Evolutionary conservation across 2,329 filamentous ascomycete species (phyloP).

Genomic region (Davidsoniella eucalypti): DNA sequence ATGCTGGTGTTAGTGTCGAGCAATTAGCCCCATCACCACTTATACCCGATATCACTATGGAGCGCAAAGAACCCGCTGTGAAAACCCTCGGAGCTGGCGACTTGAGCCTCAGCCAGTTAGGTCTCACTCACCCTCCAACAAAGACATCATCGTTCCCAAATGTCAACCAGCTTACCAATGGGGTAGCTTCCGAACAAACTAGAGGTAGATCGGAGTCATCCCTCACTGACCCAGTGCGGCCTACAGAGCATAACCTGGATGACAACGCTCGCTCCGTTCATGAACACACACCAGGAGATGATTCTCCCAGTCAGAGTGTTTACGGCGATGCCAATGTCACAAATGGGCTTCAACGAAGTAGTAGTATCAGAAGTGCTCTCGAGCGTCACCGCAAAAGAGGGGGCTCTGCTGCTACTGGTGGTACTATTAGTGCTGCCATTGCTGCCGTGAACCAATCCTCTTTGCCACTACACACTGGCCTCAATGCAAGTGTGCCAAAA

Average conservation of each 20-base stretch:
- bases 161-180: neutral
- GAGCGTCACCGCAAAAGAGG: slow-evolving; percentile 57
- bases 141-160: neutral
- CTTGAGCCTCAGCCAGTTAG: slow-evolving; percentile 74
- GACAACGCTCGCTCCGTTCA: slow-evolving; percentile 18
- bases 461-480: slow-evolving; percentile 35
- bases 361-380: slow-evolving; percentile 49
- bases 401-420: slow-evolving; percentile 57
- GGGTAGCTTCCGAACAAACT: slow-evolving; percentile 13
- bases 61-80: slow-evolving; percentile 57
- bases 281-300: slow-evolving; percentile 1
- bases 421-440: slow-evolving; percentile 56
- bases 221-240: slow-evolving; percentile 27
- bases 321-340: slow-evolving; percentile 6
- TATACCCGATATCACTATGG: slow-evolving; percentile 19
- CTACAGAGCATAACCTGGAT: slow-evolving; percentile 20
- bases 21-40: slow-evolving; percentile 3
- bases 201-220: slow-evolving; percentile 42
- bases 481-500: slow-evolving; percentile 51
- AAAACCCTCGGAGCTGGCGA: slow-evolving; percentile 83
- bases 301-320: slow-evolving; percentile 9
- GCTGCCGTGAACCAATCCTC: slow-evolving; percentile 41
- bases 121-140: slow-evolving; percentile 42
- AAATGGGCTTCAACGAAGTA: slow-evolving; percentile 40
- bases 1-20: slow-evolving; percentile 5